These are phyloP conservation scores for Leptodontidium sp. DNA, from an alignment of 2,329 filamentous ascomycete genomes.

Conservation along the genomic window DNA sequence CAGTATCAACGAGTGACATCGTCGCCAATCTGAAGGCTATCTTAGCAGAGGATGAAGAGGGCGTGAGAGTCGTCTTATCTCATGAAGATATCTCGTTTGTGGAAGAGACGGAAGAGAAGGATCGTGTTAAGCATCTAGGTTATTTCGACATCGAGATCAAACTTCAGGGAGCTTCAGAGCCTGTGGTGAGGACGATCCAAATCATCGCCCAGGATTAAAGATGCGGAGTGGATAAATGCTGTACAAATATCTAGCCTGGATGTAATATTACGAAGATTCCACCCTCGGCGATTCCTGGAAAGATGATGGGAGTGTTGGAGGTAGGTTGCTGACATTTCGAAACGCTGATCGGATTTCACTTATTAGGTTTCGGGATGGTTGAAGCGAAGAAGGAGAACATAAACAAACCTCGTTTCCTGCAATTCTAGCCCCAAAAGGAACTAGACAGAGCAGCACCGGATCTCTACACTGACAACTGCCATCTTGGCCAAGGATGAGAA, in stretches of 20 bases:
- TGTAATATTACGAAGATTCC: conserved; percentile 35
- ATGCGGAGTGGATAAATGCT: conserved; percentile 14
- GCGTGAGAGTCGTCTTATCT: conserved; percentile 56
- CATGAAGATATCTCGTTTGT: conserved; percentile 60
- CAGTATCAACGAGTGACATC: conserved; percentile 62
- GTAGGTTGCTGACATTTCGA: background rate
- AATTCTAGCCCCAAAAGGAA: no score
- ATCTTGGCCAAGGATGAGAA: background rate
- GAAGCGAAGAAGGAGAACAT: background rate
- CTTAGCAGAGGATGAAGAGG: conserved; percentile 59
- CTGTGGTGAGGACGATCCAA: conserved; percentile 52
- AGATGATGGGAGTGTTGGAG: background rate
- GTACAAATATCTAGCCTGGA: conserved; percentile 33
- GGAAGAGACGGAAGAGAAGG: conserved; percentile 48
- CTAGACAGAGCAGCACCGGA: no score
- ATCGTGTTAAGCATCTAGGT: conserved; percentile 61
- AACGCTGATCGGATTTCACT: background rate
- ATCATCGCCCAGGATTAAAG: conserved; percentile 50
- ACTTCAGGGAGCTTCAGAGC: conserved; percentile 54
- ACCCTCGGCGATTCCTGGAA: conserved; percentile 3
- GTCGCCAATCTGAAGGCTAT: conserved; percentile 55
- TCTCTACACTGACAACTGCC: background rate
- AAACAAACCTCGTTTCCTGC: background rate
- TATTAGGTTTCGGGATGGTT: background rate
- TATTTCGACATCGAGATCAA: conserved; percentile 60